phyloP scores from a whole-genome alignment of 352 stramenopile species.

The Thraustochytrium striatum region DNA sequence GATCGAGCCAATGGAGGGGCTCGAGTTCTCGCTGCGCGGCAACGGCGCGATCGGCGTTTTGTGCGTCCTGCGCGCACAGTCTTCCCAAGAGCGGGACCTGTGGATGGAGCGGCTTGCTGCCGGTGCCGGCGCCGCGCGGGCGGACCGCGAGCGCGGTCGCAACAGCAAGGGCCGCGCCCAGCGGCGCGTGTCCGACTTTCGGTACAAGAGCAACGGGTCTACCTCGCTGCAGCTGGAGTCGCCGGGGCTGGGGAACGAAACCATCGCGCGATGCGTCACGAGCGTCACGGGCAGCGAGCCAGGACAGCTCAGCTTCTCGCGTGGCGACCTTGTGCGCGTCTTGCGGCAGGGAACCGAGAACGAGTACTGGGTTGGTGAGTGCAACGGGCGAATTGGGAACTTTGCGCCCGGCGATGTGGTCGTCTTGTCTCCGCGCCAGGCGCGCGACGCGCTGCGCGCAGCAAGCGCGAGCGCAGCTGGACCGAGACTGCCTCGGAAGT shows the following conservation, averaged over 20 bases:
- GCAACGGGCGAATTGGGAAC: constrained; percentile 16
- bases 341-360: neutral
- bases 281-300: constrained; percentile 14
- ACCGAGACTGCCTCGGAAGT: neutral
- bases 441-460: neutral
- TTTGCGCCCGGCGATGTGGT: neutral
- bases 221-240: neutral
- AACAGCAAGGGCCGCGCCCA: neutral
- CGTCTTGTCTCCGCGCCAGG: neutral
- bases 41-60: constrained; percentile 15
- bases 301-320: constrained; percentile 2
- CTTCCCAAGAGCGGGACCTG: neutral
- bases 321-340: constrained; percentile 10
- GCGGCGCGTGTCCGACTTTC: no score
- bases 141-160: no score
- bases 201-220: no score
- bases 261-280: neutral
- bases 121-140: no score
- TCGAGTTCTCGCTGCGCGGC: constrained; percentile 11
- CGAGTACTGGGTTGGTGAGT: constrained; percentile 23
- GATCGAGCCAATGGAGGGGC: neutral
- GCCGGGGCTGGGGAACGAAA: neutral
- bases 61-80: neutral
- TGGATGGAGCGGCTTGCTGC: neutral
- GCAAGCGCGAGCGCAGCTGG: neutral